Evolutionary conservation across 225 moss, liverwort and hornwort genomes (phyloP).

Genomic region (Ulota crispa): DNA sequence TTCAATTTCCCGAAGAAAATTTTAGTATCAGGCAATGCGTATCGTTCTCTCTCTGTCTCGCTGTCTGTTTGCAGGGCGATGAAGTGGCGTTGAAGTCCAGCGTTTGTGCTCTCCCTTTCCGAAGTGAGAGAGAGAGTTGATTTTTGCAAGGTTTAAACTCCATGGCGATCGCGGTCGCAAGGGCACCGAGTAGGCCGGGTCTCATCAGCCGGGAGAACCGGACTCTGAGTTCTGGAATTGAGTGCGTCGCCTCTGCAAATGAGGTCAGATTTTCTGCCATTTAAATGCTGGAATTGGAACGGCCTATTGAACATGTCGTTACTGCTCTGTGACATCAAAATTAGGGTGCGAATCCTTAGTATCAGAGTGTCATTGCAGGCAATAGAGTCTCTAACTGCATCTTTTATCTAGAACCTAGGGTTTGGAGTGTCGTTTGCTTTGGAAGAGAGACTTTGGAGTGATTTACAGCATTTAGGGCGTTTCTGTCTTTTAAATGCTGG

Average conservation of each 20-base stretch:
- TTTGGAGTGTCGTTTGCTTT: not conserved
- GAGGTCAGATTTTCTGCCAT: slow-evolving; percentile 1
- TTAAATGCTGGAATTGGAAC: not conserved
- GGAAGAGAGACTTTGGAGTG: not conserved
- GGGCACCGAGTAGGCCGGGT: not conserved
- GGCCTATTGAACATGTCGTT: not conserved
- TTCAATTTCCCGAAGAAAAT: not conserved
- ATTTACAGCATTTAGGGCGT: too few species aligned
- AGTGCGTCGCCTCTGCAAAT: not conserved
- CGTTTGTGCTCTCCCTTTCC: not conserved
- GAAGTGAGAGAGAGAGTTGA: not conserved
- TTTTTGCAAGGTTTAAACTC: not conserved
- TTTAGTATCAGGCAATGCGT: not conserved
- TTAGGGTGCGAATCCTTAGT: not conserved
- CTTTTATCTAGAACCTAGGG: not conserved
- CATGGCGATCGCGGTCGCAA: slow-evolving; percentile 10
- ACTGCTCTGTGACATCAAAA: not conserved
- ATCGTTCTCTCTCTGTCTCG: not conserved
- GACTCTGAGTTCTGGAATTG: not conserved
- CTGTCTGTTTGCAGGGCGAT: not conserved
- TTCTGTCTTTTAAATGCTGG: not conserved
- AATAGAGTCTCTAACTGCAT: not conserved
- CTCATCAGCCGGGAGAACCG: not conserved
- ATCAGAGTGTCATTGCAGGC: not conserved
- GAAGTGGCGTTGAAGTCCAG: not conserved